Conservation (phyloP, 768 basidiomycete species). For the Cubamyces sp. region DNA sequence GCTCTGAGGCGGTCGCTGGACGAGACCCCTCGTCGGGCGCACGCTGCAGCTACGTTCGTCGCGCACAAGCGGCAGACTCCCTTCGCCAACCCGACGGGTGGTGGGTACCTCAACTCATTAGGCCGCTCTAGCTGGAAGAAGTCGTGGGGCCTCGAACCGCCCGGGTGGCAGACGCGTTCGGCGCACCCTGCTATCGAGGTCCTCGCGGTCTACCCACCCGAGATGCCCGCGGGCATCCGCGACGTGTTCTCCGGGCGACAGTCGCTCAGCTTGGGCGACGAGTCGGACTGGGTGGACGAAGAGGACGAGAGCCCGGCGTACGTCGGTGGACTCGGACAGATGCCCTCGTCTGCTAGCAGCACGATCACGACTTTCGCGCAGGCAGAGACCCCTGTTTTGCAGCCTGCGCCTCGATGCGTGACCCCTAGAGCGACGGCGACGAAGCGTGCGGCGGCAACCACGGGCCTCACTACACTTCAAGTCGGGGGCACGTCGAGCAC, state of each 20-base stretch:
- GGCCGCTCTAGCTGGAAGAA: conserved; percentile 87
- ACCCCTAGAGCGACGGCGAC: conserved; percentile 11
- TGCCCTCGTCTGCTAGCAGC: conserved; percentile 35
- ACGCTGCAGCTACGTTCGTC: conserved; percentile 64
- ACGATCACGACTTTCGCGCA: conserved; percentile 21
- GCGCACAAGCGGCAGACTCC: conserved; percentile 83
- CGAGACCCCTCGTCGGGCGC: conserved; percentile 44
- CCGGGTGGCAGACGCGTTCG: conserved; percentile 75
- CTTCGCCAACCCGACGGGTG: conserved; percentile 58
- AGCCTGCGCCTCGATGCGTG: conserved; percentile 15
- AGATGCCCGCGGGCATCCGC: conserved; percentile 50
- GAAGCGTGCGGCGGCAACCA: conserved; percentile 25
- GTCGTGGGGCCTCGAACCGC: conserved; percentile 85
- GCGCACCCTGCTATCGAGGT: conserved; percentile 75
- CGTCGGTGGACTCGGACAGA: conserved; percentile 80
- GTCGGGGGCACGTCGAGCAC: conserved; percentile 9
- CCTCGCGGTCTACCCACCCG: conserved; percentile 64
- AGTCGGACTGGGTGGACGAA: conserved; percentile 89
- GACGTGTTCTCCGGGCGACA: conserved; percentile 82
- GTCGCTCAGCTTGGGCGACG: conserved; percentile 66
- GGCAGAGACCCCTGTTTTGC: conserved; percentile 25
- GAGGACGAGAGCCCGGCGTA: conserved; percentile 76
- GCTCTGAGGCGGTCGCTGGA: conserved; percentile 54
- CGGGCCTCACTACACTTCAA: conserved; percentile 13
- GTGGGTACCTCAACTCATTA: conserved; percentile 44